phyloP scores from a whole-genome alignment of 495 filamentous ascomycete species.

The Hyaloscypha hepaticicola region DNA sequence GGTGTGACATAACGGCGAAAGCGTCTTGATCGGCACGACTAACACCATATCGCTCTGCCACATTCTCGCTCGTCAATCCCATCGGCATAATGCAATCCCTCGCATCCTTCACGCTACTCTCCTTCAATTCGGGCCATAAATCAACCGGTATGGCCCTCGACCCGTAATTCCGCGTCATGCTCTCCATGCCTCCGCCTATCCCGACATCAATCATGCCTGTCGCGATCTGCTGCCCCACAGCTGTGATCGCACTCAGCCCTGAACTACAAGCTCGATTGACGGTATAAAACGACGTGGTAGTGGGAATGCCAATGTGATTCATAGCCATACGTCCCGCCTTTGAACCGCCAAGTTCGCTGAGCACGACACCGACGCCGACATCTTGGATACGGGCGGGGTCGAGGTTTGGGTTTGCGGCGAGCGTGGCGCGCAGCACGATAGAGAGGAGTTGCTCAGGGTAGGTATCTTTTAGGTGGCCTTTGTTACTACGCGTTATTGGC shows the following conservation, averaged over 20 bases:
- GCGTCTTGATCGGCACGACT: constrained; percentile 74
- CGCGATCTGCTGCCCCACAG: constrained; percentile 67
- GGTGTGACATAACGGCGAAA: constrained; percentile 74
- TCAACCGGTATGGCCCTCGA: constrained; percentile 76
- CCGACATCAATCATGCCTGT: constrained; percentile 72
- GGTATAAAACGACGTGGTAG: constrained; percentile 73
- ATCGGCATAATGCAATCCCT: constrained; percentile 90
- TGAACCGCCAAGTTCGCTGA: constrained; percentile 85
- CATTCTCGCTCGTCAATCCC: constrained; percentile 91
- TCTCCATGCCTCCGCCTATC: constrained; percentile 88
- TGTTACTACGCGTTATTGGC: constrained; percentile 76
- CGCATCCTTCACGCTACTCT: constrained; percentile 64
- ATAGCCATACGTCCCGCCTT: constrained; percentile 92
- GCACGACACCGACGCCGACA: constrained; percentile 80
- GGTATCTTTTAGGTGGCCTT: constrained; percentile 81
- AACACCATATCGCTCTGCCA: constrained; percentile 76
- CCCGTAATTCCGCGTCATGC: constrained; percentile 89
- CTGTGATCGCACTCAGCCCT: constrained; percentile 70
- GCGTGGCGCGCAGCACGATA: constrained; percentile 76
- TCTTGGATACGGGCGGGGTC: constrained; percentile 72
- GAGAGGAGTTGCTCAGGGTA: constrained; percentile 88
- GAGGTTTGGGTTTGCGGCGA: constrained; percentile 72
- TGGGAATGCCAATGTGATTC: constrained; percentile 76
- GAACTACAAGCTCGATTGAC: constrained; percentile 85
- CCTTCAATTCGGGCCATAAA: constrained; percentile 70